These are phyloP conservation scores for Camelina sativa DNA, from an alignment of 345 rosid species.

Conservation along the genomic window DNA sequence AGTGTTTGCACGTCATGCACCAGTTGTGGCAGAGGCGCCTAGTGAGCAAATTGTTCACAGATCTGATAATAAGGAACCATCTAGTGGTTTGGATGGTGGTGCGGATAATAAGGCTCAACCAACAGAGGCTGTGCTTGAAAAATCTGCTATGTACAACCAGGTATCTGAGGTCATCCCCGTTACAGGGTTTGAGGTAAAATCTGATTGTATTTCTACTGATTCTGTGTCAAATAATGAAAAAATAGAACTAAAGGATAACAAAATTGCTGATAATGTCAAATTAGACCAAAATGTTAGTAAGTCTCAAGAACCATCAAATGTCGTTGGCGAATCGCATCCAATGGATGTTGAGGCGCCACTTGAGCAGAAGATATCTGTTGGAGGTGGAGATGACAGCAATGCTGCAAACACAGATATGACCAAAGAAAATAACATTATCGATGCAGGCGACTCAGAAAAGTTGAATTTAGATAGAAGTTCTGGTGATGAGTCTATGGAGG, in stretches of 20 bases:
- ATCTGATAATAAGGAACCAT: constrained; percentile 48
- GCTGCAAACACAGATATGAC: constrained; percentile 67
- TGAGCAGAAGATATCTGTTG: constrained; percentile 66
- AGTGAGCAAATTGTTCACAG: constrained; percentile 37
- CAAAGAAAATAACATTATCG: constrained; percentile 62
- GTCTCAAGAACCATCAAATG: constrained; percentile 77
- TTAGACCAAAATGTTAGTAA: constrained; percentile 90
- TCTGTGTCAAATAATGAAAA: constrained; percentile 96
- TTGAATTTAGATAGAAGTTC: constrained; percentile 95
- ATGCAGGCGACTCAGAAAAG: constrained; percentile 85
- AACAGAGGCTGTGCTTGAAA: constrained; percentile 56
- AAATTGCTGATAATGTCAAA: constrained; percentile 96
- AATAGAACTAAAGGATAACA: constrained; percentile 93
- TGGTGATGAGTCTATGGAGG: constrained; percentile 97
- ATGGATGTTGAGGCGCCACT: constrained; percentile 89
- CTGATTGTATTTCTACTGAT: constrained; percentile 98
- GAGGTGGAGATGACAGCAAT: constrained; percentile 65
- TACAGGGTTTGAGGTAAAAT: constrained; percentile 97
- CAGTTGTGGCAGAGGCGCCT: constrained; percentile 42
- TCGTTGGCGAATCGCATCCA: constrained; percentile 78
- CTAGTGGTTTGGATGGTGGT: constrained; percentile 46
- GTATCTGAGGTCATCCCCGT: constrained; percentile 98
- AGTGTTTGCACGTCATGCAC: constrained; percentile 39
- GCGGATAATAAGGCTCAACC: constrained; percentile 47
- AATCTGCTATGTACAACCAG: constrained; percentile 78